These are phyloP conservation scores for Puccinia horiana DNA, from an alignment of 1,284 basidiomycete species.

Conservation along the genomic window DNA sequence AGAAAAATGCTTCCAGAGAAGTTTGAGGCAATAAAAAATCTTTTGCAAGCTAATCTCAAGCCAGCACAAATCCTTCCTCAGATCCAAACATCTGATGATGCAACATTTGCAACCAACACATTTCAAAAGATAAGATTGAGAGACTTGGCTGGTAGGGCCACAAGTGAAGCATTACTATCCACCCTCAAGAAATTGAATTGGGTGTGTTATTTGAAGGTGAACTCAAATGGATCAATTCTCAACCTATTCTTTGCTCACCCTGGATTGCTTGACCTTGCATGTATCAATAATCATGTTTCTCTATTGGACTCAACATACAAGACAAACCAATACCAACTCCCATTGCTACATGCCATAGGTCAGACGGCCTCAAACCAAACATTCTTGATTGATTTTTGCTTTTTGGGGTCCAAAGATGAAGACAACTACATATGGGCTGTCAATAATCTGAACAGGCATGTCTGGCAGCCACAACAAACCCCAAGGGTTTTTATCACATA, in stretches of 20 bases:
- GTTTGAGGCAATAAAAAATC: too few relatives aligned
- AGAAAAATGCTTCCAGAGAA: neutral
- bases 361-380: neutral
- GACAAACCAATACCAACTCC: neutral
- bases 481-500: constrained; percentile 18
- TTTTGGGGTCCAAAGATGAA: neutral
- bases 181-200: constrained; percentile 3
- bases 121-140: neutral
- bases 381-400: constrained; percentile 2
- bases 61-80: too few relatives aligned
- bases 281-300: constrained; percentile 1
- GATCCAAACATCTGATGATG: neutral
- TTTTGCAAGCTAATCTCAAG: too few relatives aligned
- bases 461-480: neutral
- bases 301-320: constrained; percentile 6
- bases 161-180: neutral
- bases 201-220: neutral
- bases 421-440: neutral
- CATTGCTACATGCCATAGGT: neutral
- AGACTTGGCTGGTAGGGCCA: neutral
- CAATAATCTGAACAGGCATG: too few relatives aligned
- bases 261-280: neutral
- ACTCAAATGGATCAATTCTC: neutral
- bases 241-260: constrained; percentile 26
- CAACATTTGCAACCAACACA: neutral